Evolutionary conservation across 305 asterid species (phyloP).

Genomic region (Fraxinus velutina): DNA sequence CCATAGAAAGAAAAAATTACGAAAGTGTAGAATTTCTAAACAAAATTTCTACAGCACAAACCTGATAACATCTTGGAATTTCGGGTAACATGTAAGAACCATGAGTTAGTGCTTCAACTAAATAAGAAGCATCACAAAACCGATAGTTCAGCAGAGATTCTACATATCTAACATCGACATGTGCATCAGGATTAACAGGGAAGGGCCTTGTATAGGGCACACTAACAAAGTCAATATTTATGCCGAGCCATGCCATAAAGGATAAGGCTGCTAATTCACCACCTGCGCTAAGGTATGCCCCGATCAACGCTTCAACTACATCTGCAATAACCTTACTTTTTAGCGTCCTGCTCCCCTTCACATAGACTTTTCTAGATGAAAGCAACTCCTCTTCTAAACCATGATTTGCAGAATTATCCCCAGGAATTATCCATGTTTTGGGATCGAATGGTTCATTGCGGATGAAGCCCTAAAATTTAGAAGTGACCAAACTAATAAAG

Average conservation of each 20-base stretch:
- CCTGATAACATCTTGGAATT: constrained; percentile 86
- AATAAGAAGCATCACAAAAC: constrained; percentile 58
- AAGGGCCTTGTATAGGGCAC: constrained; percentile 42
- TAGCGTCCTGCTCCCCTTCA: constrained; percentile 28
- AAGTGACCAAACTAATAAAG: not conserved
- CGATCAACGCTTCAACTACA: constrained; percentile 77
- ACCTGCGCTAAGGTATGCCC: constrained; percentile 64
- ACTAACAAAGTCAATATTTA: constrained; percentile 37
- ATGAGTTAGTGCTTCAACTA: constrained; percentile 82
- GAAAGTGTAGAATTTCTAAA: not conserved
- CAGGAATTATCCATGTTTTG: constrained; percentile 67
- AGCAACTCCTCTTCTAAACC: constrained; percentile 33
- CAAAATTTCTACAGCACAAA: constrained; percentile 5
- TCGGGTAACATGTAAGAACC: constrained; percentile 82
- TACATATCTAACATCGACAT: constrained; percentile 40
- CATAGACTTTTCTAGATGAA: constrained; percentile 35
- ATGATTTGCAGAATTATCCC: constrained; percentile 33
- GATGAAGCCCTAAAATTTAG: constrained; percentile 61
- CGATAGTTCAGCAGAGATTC: constrained; percentile 51
- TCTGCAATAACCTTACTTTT: constrained; percentile 66
- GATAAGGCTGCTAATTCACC: constrained; percentile 67
- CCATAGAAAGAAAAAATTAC: not conserved
- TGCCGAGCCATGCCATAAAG: constrained; percentile 73
- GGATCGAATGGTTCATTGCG: constrained; percentile 69
- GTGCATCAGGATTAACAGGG: constrained; percentile 37